phyloP scores from a whole-genome alignment of 2,329 filamentous ascomycete species.

The Plectosphaerella sp. region DNA sequence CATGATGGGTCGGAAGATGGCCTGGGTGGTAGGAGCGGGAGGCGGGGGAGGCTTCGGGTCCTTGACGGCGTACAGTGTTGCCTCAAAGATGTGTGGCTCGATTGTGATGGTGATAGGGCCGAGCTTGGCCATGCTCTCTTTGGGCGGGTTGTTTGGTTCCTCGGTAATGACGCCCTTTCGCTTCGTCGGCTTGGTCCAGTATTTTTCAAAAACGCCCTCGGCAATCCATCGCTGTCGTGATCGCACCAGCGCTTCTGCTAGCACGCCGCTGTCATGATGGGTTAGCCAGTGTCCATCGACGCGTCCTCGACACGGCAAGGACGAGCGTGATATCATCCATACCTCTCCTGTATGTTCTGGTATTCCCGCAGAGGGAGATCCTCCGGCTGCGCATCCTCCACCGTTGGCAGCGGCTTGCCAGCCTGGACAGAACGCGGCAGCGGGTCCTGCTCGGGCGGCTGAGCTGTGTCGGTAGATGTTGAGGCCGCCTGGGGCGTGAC shows the following conservation, averaged over 20 bases:
- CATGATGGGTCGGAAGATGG: conserved; percentile 48
- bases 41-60: conserved; percentile 48
- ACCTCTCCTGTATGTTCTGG: conserved; percentile 72
- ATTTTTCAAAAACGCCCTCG: conserved; percentile 71
- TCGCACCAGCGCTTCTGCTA: conserved; percentile 67
- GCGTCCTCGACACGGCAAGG: too few species aligned
- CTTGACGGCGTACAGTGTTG: conserved; percentile 68
- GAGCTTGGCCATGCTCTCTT: conserved; percentile 68
- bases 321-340: conserved; percentile 8
- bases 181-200: conserved; percentile 71
- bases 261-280: conserved; percentile 55
- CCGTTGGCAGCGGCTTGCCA: conserved; percentile 66
- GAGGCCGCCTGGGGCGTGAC: conserved; percentile 38
- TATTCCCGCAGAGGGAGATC: conserved; percentile 62
- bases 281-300: conserved; percentile 7
- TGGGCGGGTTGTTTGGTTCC: conserved; percentile 61
- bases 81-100: conserved; percentile 76
- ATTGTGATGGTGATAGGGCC: conserved; percentile 71
- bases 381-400: conserved; percentile 61
- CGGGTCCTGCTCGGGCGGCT: conserved; percentile 29
- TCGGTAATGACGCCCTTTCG: conserved; percentile 61
- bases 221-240: conserved; percentile 71
- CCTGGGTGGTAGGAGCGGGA: conserved; percentile 18
- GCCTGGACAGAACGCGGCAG: conserved; percentile 61
- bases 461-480: conserved; percentile 29